These are phyloP conservation scores for Sisymbrium altissimum DNA, from an alignment of 345 rosid species.

Conservation along the genomic window DNA sequence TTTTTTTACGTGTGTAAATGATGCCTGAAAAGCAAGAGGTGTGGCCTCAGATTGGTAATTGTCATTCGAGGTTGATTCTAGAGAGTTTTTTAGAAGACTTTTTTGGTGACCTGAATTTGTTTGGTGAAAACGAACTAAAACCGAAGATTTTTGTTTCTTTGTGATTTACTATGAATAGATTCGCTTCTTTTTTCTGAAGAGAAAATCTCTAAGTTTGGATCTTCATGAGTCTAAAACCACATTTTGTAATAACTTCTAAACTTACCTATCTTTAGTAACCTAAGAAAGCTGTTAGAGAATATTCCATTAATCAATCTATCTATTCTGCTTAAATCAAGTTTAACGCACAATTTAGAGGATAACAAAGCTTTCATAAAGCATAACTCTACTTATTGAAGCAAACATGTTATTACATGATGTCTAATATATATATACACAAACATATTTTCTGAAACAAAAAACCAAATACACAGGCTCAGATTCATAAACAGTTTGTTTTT, in stretches of 20 bases:
- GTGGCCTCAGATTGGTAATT: background rate
- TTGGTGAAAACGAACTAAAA: slow-evolving; percentile 27
- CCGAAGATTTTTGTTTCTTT: slow-evolving; percentile 1
- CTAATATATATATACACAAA: no score
- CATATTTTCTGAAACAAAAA: no score
- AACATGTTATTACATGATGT: no score
- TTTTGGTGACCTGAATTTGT: slow-evolving; percentile 3
- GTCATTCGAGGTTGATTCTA: background rate
- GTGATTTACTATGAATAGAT: slow-evolving; percentile 26
- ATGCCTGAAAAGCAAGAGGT: background rate
- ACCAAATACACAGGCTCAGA: no score
- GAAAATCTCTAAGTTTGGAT: slow-evolving; percentile 22
- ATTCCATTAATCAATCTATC: background rate
- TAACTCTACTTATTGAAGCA: background rate
- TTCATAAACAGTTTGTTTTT: no score
- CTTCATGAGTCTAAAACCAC: background rate
- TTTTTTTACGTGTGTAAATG: background rate
- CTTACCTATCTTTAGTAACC: slow-evolving; percentile 27
- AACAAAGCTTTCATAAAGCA: background rate
- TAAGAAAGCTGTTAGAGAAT: background rate
- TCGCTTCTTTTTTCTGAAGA: background rate
- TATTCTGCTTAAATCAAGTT: background rate
- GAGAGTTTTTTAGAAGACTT: background rate
- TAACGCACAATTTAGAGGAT: no score
- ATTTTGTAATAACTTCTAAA: slow-evolving; percentile 7